phyloP scores from a whole-genome alignment of 768 basidiomycete genomes.

The Kwoniella botswanensis region DNA sequence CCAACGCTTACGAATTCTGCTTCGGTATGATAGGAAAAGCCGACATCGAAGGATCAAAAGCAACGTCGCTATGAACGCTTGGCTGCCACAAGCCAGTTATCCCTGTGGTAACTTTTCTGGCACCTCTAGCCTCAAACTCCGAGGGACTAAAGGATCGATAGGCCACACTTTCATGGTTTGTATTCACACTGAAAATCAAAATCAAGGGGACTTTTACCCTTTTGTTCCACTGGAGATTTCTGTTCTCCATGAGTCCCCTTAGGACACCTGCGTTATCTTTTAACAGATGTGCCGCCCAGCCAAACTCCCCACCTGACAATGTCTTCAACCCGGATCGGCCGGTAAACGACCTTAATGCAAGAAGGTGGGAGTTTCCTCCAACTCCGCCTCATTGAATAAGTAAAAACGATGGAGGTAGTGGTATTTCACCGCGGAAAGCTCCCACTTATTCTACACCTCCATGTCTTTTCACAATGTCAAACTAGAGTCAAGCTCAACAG shows the following conservation, averaged over 20 bases:
- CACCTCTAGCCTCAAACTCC: slow-evolving; percentile 79
- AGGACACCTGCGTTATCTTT: slow-evolving; percentile 80
- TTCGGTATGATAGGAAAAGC: slow-evolving; percentile 31
- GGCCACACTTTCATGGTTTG: slow-evolving; percentile 81
- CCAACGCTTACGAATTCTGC: too few relatives aligned
- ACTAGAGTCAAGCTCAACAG: slow-evolving; percentile 86
- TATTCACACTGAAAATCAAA: slow-evolving; percentile 81
- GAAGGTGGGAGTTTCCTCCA: slow-evolving; percentile 74
- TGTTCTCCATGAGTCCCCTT: slow-evolving; percentile 79
- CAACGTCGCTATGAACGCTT: slow-evolving; percentile 76
- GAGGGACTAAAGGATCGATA: slow-evolving; percentile 81
- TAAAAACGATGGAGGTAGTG: slow-evolving; percentile 80
- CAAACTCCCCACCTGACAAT: slow-evolving; percentile 83
- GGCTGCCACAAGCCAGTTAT: slow-evolving; percentile 81
- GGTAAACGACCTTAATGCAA: slow-evolving; percentile 71
- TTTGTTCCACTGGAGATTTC: slow-evolving; percentile 80
- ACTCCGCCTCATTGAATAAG: slow-evolving; percentile 77
- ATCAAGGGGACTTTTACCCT: slow-evolving; percentile 80
- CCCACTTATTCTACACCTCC: slow-evolving; percentile 80
- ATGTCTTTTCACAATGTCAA: slow-evolving; percentile 83
- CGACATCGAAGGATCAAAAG: slow-evolving; percentile 82
- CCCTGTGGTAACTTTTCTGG: slow-evolving; percentile 79
- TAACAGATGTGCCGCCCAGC: slow-evolving; percentile 77
- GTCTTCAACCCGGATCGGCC: slow-evolving; percentile 74
- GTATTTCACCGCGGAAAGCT: slow-evolving; percentile 75